phyloP scores from a whole-genome alignment of 2,329 filamentous ascomycete species.

The Talaromyces albobiverticillius region DNA sequence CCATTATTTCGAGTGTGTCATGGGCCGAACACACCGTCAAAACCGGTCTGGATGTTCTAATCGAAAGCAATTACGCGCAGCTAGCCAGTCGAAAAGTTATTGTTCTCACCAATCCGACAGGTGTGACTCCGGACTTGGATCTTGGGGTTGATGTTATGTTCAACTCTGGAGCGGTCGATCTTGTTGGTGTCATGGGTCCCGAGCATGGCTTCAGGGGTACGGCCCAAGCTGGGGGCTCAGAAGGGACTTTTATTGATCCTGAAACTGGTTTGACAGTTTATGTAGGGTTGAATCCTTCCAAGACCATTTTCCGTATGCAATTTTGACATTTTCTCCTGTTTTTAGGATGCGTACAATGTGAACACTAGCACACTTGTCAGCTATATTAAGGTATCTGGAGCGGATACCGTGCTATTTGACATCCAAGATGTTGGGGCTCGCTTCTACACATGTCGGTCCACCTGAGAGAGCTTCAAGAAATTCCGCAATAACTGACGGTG shows the following conservation, averaged over 20 bases:
- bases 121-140: constrained; percentile 8
- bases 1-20: not conserved
- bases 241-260: constrained; percentile 11
- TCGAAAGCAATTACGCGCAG: constrained; percentile 6
- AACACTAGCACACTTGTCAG: constrained; percentile 6
- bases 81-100: constrained; percentile 10
- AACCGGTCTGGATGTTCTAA: constrained; percentile 9
- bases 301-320: no score
- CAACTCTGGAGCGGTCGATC: constrained; percentile 4
- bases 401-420: constrained; percentile 12
- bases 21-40: constrained; percentile 6
- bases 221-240: constrained; percentile 11
- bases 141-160: constrained; percentile 13
- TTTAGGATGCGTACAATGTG: constrained; percentile 12
- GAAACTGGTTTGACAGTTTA: constrained; percentile 10
- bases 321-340: no score
- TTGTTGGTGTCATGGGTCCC: constrained; percentile 12
- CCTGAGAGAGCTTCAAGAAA: no score
- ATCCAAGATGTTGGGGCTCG: constrained; percentile 13
- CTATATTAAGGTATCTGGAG: constrained; percentile 10
- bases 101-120: constrained; percentile 9
- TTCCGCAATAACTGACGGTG: no score
- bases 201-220: constrained; percentile 12
- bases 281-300: no score
- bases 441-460: constrained; percentile 10